Evolutionary conservation across 768 basidiomycete genomes (phyloP), one percentile per base, ranked within the genome.

Genomic region (Lactarius hengduanensis): DNA sequence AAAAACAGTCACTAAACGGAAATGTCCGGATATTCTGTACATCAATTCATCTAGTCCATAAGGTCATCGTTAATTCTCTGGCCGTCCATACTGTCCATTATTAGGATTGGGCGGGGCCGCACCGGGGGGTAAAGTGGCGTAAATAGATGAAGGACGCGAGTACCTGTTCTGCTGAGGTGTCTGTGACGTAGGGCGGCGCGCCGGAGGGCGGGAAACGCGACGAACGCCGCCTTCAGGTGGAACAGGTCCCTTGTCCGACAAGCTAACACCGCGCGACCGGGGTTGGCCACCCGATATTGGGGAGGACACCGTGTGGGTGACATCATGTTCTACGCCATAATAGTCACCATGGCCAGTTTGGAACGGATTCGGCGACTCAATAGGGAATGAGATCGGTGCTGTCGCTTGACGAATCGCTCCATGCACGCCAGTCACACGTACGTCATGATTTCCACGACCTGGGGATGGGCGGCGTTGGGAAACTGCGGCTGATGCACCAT

Each of bases 241-340:
- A 2, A 95, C 90, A 45, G 92, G 93, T 16, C 96, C 96, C 71
- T 84, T 79, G 70, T 98, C 96, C 62, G 84, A 84, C 63, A 98
- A 77, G 55, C 88, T 88, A 57, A 97, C 82, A 28, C 95, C 93
- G 13, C 91, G 84, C 6, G 59, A 56, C 50, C 66, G 68, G 58
- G 56, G 67, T 59, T 63, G 63, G 57, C 57, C 66, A 38, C 61
- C 66, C 45, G 57, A 64, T 47, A 59, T 18, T 32, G 59, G 32
- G 20, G 47, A 20, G 3, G 57, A 55, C 3, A 22, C 9, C 16
- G 64, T 28, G 30, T 57, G 18, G n/a, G 34, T 36, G 32, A 32
- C 38, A 7, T 68, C 55, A 54, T 62, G 57, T 40, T 67, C 64
- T 55, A 4, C 40, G 40, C 38, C 36, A 50, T 62, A 40, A n/a